phyloP scores from a whole-genome alignment of 1,284 basidiomycete genomes.

The Flammula alnicola region DNA sequence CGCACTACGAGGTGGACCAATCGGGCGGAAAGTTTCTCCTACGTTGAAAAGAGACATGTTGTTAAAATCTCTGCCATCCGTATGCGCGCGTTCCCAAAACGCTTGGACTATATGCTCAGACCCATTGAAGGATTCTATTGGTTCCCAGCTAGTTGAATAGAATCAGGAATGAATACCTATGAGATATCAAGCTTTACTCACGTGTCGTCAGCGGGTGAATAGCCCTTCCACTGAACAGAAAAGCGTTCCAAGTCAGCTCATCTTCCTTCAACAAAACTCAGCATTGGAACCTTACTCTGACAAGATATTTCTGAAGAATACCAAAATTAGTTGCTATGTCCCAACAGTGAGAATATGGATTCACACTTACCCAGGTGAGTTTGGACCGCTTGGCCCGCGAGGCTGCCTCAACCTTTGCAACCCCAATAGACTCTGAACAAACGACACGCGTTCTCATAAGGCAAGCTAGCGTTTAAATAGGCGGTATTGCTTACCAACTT shows the following conservation, averaged over 20 bases:
- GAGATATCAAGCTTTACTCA: conserved; percentile 42
- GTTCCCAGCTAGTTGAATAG: conserved; percentile 66
- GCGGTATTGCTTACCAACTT: conserved; percentile 63
- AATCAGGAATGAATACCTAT: background rate
- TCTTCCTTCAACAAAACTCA: background rate
- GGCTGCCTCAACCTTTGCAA: conserved; percentile 46
- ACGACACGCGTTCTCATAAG: conserved; percentile 5
- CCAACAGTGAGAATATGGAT: background rate
- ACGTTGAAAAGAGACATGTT: conserved; percentile 53
- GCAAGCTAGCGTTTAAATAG: background rate
- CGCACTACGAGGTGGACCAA: conserved; percentile 64
- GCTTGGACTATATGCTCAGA: conserved; percentile 59
- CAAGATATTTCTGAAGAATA: conserved; percentile 55
- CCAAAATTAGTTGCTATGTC: background rate
- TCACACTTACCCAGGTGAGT: conserved; percentile 39
- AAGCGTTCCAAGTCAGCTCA: background rate
- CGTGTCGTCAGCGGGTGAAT: conserved; percentile 65
- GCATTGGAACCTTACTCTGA: conserved; percentile 52
- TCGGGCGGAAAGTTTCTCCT: conserved; percentile 58
- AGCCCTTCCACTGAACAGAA: conserved; percentile 68
- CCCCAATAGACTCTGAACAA: conserved; percentile 54
- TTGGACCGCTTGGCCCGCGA: conserved; percentile 42
- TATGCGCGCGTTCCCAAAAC: conserved; percentile 65
- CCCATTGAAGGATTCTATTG: conserved; percentile 59
- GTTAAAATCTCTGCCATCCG: conserved; percentile 52